Evolutionary conservation across 192 early-diverging fungal genomes (phyloP), one percentile per base, ranked within the genome.

Genomic region (Lunasporangiospora selenospora): DNA sequence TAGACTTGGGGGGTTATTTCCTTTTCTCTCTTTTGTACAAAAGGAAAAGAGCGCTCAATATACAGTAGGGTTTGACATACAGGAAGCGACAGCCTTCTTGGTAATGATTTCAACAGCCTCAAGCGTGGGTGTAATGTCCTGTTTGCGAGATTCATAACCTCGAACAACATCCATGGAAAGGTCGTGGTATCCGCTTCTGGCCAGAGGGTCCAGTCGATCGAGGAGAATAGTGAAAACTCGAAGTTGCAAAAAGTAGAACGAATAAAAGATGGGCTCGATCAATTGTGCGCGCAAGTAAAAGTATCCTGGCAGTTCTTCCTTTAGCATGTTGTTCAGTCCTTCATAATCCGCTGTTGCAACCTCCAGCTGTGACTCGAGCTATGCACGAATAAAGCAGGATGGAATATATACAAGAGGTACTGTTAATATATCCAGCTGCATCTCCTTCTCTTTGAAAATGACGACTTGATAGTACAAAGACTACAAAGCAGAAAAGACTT

Each of bases 281-380:
- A 98, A 90, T 48, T 87, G 78, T 34, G 83, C 69, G 29, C 89
- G 77, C 46, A 94, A 70, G 26, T 80, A 83, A 52, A 99, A 85
- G 62, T 96, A 89, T 27, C 80, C 54, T n/a, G 91, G 89, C 18
- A 99, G 77, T 58, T 98, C 84, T 4, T 82, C 75, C 64, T 95
- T 95, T 37, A 97, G 65, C 62, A 88, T 75, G 47, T 90, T 87
- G 78, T 97, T 95, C 61, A 92, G 78, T 67, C 88, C 84, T 53
- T 90, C 91, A 77, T 90, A 99, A 67, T 95, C 92, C 32, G 88
- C 75, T 16, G 88, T 89, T 6, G 97, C 90, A 58, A 88, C 88
- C 50, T 92, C 89, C 56, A 96, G 79, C 43, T 87, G 76, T 6
- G 80, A 77, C 54, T 94, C 90, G 48, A 87, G 50, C 80, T 83